Evolutionary conservation across 495 filamentous ascomycete genomes (phyloP).

Genomic region (Aspergillus baeticus): DNA sequence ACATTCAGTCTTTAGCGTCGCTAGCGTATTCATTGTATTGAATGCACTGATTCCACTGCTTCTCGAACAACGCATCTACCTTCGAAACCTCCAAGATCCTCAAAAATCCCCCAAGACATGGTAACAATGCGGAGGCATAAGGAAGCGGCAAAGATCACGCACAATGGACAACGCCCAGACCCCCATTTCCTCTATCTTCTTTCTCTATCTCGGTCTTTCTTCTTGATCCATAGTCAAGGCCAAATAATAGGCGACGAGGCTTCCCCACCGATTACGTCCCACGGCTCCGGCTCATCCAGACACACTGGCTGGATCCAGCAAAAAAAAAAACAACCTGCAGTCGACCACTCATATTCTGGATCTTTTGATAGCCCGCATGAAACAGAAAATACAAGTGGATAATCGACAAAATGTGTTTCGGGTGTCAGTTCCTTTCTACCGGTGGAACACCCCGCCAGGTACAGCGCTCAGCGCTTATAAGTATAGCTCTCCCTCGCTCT

Average conservation of each 20-base stretch:
- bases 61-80: too few relatives aligned
- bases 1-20: neutral
- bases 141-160: too few relatives aligned
- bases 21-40: neutral
- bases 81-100: too few relatives aligned
- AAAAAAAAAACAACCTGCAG: neutral
- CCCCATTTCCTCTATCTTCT: neutral
- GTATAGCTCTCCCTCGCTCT: too few relatives aligned
- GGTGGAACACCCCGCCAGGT: too few relatives aligned
- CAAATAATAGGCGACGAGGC: neutral
- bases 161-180: too few relatives aligned
- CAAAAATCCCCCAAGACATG: too few relatives aligned
- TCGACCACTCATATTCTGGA: too few relatives aligned
- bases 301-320: neutral
- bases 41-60: neutral
- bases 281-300: slow-evolving; percentile 1
- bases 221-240: neutral
- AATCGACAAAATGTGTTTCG: neutral
- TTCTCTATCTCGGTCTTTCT: neutral
- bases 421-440: too few relatives aligned
- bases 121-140: too few relatives aligned
- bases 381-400: neutral
- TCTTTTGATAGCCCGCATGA: too few relatives aligned
- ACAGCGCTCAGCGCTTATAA: too few relatives aligned
- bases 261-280: slow-evolving; percentile 9